Evolutionary conservation across 176 grass and related monocot species (phyloP), one percentile per base, ranked within the genome.

Genomic region (Triticum monococcum): DNA sequence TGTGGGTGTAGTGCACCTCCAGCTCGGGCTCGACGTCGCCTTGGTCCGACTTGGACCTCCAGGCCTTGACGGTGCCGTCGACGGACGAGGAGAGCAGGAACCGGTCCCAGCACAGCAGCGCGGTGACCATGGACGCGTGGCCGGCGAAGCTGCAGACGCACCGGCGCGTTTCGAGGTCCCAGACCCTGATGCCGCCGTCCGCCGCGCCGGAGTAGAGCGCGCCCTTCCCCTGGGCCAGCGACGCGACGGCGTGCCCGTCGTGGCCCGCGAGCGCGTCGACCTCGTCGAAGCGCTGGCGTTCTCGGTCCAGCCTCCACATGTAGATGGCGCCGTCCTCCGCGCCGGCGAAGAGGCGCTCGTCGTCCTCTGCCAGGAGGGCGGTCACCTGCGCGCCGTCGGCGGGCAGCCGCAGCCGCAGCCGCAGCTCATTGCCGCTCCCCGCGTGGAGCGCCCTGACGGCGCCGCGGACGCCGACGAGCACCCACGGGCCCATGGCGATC

Each of bases 71-170:
- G 12, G 66, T 73, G 77, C 54, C 77, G 57, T 81, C 82, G 38
- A 24, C 70, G 59, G 71, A 84, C 18, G 71, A 17, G 37, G 82
- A 84, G 82, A 87, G 67, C 52, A 64, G 20, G 26, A 71, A 62
- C 26, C 1, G 35, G 9, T 87, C 78, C 85, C 56, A 87, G 68
- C 78, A 87, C 56, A 87, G 78, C 68, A 87, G 28, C 31, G 85
- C 76, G 14, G 57, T 81, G 54, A 81, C 25, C 25, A 1, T 26
- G 12, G 82, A 75, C 17, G 72, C 3, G 25, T 84, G 82, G 5
- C 36, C 83, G 24, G 71, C 37, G 26, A 84, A 76, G 25, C 26
- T 22, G 59, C 20, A 50, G 26, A 84, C n/a, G 40, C 71, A 61
- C 20, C 11, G 36, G 37, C 13, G 57, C 12, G 68, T 84, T 38